Base-by-base conservation (phyloP, 208 protist species). In the Trichomonas gallinae region DNA sequence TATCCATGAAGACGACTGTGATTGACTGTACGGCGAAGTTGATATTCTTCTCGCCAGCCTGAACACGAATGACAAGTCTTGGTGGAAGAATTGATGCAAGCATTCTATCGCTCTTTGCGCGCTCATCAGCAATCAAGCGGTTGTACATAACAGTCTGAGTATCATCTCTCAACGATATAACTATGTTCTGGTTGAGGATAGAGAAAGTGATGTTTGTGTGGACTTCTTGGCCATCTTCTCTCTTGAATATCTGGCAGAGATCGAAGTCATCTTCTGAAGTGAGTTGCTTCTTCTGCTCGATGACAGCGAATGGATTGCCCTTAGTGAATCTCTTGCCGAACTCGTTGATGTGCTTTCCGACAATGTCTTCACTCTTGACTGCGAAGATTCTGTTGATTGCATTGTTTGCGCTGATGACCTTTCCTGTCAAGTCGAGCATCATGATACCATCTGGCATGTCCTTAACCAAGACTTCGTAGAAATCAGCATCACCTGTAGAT, bases 31-130 rank as follows among this genome's bases (percentile, higher is more conserved):
- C 83, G 2, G 40, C 83, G 17, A 89, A 89, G 17, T 26, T 46
- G 17, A 89, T 89, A 31, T 89, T 89, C 83, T 89, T 89, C 48
- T 89, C 83, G n/a, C 83, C 83, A 31, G 83, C 34, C 42, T 89
- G 83, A 10, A 89, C 83, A 48, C 83, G 83, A 46, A n/a, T 10
- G 31, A 89, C 83, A 34, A 89, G 34, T 1, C 81, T 36, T 89
- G 83, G 40, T 46, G 83, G 83, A 3, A 89, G 21, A n/a, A 89
- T 89, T 15, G 40, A 89, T 89, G 83, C 23, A 26, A 89, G 42
- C 17, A 89, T 31, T 46, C 40, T n/a, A 46, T 89, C 83, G 48
- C 83, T 89, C 23, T 89, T 89, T n/a, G 40, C 31, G 13, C 36
- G 23, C 42, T 89, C 83, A 89, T 89, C 83, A 89, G 83, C 17